Evolutionary conservation across 1,284 basidiomycete genomes (phyloP), one percentile per base, ranked within the genome.

Genomic region (Omphalotus olearius): DNA sequence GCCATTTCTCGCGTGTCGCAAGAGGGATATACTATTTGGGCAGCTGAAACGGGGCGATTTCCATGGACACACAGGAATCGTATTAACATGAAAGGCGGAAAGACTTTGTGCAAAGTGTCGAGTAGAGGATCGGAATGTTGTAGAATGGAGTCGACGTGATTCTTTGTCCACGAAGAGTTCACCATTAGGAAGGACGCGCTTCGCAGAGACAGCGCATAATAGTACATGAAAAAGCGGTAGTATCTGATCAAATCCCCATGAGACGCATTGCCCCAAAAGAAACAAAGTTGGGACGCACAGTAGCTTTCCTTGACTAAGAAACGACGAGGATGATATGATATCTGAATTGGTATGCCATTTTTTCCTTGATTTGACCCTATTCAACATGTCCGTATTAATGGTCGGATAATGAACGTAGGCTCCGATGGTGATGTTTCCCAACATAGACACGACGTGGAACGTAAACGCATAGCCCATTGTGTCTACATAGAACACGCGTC

Each of bases 391-490:
- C 1, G 88, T 89, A 64, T 91, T 93, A 64, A 99, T 96, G 6
- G 92, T 96, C 0, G 96, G 96, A 63, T 98, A 99, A 69, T 99
- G 97, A 3, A 95, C 84, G 64, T 99, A 99, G 18, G 93, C 87
- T 2, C 90, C 94, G 13, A 96, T 78, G 0, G 90, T 85, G 17
- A 91, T 73, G 9, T 74, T 67, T 3, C 75, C 74, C 52, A 96
- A 66, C 36, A 82, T 68, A 4, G 80, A 72, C 2, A 93, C 85
- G 11, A 91, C 69, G 2, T 88, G 91, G 63, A 91, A 94, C 0
- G 92, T 91, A 63, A 98, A 98, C 0, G 93, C 93, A 63, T 97
- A 98, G 20, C 97, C 96, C 94, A 98, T 98, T 0, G 95, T 94
- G 66, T 99, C 95, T 96, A 42, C 16, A 38, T 26, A 38, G 26